Evolutionary conservation across 345 rosid species (phyloP).

Genomic region (Citrus cavaleriei): DNA sequence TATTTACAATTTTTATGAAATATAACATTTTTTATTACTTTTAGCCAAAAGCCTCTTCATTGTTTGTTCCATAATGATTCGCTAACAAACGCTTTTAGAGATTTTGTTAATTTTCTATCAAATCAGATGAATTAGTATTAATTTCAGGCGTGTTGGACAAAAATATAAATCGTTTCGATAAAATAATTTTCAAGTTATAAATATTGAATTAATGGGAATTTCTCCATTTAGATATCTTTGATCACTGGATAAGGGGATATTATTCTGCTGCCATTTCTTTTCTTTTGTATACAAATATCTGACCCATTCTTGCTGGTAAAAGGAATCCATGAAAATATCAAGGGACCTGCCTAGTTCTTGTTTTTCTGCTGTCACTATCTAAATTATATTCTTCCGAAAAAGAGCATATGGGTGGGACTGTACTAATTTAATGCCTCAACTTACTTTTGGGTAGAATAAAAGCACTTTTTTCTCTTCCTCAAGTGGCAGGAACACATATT

Average conservation of each 20-base stretch:
- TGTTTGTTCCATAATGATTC: not conserved
- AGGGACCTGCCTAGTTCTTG: too few relatives aligned
- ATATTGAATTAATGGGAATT: not conserved
- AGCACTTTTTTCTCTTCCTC: not conserved
- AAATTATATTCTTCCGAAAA: not conserved
- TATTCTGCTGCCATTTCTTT: not conserved
- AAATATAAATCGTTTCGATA: too few relatives aligned
- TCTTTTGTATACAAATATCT: not conserved
- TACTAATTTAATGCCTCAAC: not conserved
- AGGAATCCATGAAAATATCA: not conserved
- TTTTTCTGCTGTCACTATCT: rapidly evolving
- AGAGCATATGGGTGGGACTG: too few relatives aligned
- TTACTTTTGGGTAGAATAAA: not conserved
- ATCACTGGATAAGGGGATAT: not conserved
- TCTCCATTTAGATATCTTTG: not conserved
- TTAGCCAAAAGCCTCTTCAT: not conserved
- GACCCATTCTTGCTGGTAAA: not conserved
- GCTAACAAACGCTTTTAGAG: too few relatives aligned
- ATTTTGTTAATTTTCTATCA: too few relatives aligned
- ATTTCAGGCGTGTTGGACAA: too few relatives aligned
- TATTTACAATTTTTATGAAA: not conserved
- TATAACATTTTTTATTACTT: too few relatives aligned
- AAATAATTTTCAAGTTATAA: too few relatives aligned
- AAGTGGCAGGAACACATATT: constrained; percentile 24
- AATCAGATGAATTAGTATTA: too few relatives aligned